These are phyloP conservation scores for Calonectria multiphialidica DNA, from an alignment of 2,329 filamentous ascomycete genomes.

Conservation along the genomic window DNA sequence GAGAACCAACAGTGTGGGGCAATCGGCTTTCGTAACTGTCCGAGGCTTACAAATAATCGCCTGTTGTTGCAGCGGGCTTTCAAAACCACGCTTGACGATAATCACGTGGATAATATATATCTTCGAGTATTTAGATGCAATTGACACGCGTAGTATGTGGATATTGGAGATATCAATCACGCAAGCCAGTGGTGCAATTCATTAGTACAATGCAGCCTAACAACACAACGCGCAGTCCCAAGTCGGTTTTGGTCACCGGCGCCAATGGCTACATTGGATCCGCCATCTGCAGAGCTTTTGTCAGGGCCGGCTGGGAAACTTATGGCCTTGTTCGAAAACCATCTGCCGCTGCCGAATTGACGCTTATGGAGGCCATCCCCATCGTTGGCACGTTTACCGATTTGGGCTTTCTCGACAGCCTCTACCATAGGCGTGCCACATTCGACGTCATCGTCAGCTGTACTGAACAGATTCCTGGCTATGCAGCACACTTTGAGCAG, in stretches of 20 bases:
- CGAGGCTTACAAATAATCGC: constrained; percentile 13
- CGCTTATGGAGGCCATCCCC: constrained; percentile 53
- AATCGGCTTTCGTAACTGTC: neutral
- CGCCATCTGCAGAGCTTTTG: constrained; percentile 59
- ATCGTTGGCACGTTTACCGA: constrained; percentile 54
- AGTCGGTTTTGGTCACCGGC: constrained; percentile 58
- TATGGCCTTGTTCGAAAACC: constrained; percentile 58
- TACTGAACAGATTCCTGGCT: constrained; percentile 55
- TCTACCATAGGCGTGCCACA: constrained; percentile 41
- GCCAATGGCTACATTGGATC: constrained; percentile 63
- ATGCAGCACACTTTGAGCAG: constrained; percentile 54
- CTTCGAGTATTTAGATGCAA: neutral
- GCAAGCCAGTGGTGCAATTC: no score
- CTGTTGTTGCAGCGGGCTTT: neutral
- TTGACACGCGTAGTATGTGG: neutral
- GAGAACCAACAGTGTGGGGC: neutral
- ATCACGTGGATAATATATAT: neutral
- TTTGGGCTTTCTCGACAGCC: constrained; percentile 40
- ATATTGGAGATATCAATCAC: neutral
- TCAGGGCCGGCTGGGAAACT: constrained; percentile 57
- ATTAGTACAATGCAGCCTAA: neutral
- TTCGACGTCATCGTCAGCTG: constrained; percentile 58
- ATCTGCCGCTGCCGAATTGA: constrained; percentile 45
- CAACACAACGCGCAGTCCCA: neutral
- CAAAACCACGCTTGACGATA: no score